These are phyloP conservation scores for Pseudevernia furfuracea DNA, from an alignment of 495 filamentous ascomycete species.

Conservation along the genomic window DNA sequence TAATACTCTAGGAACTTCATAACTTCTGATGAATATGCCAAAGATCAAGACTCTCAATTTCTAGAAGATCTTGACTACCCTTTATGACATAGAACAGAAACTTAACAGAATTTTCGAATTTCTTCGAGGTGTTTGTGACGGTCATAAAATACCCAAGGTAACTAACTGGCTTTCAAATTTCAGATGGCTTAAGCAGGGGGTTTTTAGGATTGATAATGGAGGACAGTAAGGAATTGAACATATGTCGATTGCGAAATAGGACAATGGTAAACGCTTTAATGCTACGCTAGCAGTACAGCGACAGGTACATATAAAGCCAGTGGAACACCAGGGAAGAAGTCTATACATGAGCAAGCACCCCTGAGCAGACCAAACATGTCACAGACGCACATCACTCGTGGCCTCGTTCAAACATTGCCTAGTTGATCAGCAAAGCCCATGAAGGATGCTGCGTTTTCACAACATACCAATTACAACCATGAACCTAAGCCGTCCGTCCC, in stretches of 20 bases:
- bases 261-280: neutral
- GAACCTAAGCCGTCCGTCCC: constrained; percentile 46
- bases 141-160: no score
- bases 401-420: constrained; percentile 23
- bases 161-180: neutral
- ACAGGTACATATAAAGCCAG: neutral
- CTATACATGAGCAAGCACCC: constrained; percentile 1
- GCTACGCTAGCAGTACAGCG: neutral
- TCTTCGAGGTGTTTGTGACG: no score
- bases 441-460: neutral
- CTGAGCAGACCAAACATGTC: neutral
- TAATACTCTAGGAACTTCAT: no score
- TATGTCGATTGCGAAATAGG: neutral
- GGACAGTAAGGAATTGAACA: neutral
- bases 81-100: no score
- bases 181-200: neutral
- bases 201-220: neutral
- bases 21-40: no score
- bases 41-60: no score
- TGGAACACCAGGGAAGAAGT: neutral
- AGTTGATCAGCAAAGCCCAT: constrained; percentile 8
- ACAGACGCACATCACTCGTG: neutral
- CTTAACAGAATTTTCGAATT: no score
- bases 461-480: constrained; percentile 40
- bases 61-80: no score